Conservation (phyloP, 495 filamentous ascomycete genomes). For the Chaetomidium leptoderma region DNA sequence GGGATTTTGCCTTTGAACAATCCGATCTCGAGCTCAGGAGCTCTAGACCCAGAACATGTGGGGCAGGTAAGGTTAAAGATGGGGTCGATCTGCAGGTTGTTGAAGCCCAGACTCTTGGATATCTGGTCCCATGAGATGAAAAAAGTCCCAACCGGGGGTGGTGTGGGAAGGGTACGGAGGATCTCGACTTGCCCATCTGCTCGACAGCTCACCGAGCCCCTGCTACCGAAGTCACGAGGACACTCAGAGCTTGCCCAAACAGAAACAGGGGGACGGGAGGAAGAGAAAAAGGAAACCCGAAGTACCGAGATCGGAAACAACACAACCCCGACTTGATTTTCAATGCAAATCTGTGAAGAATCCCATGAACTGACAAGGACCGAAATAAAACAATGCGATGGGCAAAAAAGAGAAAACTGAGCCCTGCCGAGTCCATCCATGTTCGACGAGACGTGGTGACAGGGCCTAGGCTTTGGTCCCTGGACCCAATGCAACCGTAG, state of each 20-base stretch:
- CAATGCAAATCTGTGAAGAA: background rate
- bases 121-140: background rate
- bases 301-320: slow-evolving; percentile 1
- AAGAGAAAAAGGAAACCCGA: background rate
- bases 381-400: background rate
- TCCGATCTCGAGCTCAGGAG: background rate
- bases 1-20: background rate
- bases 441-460: too few relatives aligned
- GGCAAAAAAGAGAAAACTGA: background rate
- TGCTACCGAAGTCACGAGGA: slow-evolving; percentile 4
- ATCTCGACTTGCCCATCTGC: background rate
- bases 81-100: slow-evolving; percentile 3
- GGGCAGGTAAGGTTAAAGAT: background rate
- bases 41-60: slow-evolving; percentile 4
- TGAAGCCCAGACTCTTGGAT: background rate
- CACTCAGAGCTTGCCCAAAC: background rate
- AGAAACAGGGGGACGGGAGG: background rate
- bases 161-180: background rate
- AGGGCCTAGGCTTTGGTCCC: background rate
- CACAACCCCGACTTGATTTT: background rate
- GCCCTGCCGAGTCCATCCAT: too few relatives aligned
- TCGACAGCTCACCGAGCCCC: background rate
- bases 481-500: background rate
- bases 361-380: background rate
- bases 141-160: background rate